These are phyloP conservation scores for Cyberlindnera sargentensis DNA, from an alignment of 805 yeast species.

Conservation along the genomic window DNA sequence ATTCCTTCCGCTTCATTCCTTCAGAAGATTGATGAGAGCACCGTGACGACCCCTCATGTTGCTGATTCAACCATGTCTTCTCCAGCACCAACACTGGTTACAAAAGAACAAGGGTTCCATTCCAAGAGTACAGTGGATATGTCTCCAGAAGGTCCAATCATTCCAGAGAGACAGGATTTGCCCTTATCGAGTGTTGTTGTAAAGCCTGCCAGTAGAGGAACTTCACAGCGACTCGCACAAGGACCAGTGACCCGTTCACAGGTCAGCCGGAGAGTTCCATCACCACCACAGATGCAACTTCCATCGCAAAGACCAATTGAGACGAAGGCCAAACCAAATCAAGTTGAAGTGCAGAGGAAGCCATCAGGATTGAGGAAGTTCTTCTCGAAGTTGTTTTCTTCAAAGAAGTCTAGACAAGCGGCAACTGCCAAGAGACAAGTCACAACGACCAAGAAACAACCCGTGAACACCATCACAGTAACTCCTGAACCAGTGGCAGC, in stretches of 20 bases:
- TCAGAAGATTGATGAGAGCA: slow-evolving; percentile 14
- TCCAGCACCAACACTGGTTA: background rate
- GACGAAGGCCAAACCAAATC: background rate
- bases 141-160: too few species aligned
- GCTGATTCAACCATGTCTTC: background rate
- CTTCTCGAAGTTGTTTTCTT: slow-evolving; percentile 13
- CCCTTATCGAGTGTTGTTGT: too few species aligned
- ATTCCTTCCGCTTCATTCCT: background rate
- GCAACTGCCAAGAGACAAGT: too few species aligned
- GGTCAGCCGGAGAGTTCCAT: background rate
- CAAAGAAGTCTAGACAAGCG: slow-evolving; percentile 4
- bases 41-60: too few species aligned
- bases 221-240: background rate
- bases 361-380: slow-evolving; percentile 19
- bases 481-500: background rate
- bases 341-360: slow-evolving; percentile 9
- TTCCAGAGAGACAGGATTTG: too few species aligned
- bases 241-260: background rate
- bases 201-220: too few species aligned
- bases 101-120: background rate
- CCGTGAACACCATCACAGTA: too few species aligned
- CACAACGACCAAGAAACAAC: too few species aligned
- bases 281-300: slow-evolving; percentile 3
- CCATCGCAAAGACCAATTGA: background rate
- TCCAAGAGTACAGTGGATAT: background rate